Conservation (phyloP, 208 protist genomes). For the Trypanosomatidae sp. region DNA sequence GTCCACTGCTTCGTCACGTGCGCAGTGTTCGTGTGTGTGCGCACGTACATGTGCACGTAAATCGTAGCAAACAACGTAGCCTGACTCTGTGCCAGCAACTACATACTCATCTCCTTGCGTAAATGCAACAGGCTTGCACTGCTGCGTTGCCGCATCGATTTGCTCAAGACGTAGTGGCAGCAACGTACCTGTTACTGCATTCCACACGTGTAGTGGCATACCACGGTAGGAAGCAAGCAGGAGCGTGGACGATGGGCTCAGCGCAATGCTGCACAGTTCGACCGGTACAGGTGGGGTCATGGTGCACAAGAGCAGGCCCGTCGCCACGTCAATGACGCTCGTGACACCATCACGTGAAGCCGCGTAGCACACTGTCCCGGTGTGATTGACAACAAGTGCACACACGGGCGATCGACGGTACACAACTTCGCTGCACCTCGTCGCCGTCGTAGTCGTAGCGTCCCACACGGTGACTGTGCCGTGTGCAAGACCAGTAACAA, state of each 20-base stretch:
- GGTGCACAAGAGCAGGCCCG: slow-evolving; percentile 47
- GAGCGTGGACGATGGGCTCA: slow-evolving; percentile 61
- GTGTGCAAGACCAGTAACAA: slow-evolving; percentile 62
- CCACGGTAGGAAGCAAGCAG: slow-evolving; percentile 59
- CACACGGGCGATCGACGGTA: slow-evolving; percentile 46
- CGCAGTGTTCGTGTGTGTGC: not conserved
- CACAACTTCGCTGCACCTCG: slow-evolving; percentile 38
- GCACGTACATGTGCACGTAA: not conserved
- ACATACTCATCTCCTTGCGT: slow-evolving; percentile 14
- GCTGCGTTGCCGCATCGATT: slow-evolving; percentile 12
- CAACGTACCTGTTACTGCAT: slow-evolving; percentile 40
- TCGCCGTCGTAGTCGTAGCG: too few relatives aligned
- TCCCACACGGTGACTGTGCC: slow-evolving; percentile 74
- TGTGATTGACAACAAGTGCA: slow-evolving; percentile 39
- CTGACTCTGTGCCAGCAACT: not conserved
- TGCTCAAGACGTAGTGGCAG: slow-evolving; percentile 29
- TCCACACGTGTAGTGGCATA: slow-evolving; percentile 62
- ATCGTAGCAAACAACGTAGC: not conserved
- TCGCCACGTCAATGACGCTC: slow-evolving; percentile 61
- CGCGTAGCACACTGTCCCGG: slow-evolving; percentile 62
- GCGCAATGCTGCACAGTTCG: slow-evolving; percentile 50
- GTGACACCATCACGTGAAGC: slow-evolving; percentile 61
- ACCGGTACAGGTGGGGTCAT: slow-evolving; percentile 43
- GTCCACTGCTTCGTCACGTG: too few relatives aligned
- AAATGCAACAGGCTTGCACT: slow-evolving; percentile 10